A percentile compares a stretch with the other conserved stretches of the same genome.
These are phyloP conservation scores for Orbilia ellipsospora DNA, from an alignment of 2,329 filamentous ascomycete species.

Conservation along the genomic window DNA sequence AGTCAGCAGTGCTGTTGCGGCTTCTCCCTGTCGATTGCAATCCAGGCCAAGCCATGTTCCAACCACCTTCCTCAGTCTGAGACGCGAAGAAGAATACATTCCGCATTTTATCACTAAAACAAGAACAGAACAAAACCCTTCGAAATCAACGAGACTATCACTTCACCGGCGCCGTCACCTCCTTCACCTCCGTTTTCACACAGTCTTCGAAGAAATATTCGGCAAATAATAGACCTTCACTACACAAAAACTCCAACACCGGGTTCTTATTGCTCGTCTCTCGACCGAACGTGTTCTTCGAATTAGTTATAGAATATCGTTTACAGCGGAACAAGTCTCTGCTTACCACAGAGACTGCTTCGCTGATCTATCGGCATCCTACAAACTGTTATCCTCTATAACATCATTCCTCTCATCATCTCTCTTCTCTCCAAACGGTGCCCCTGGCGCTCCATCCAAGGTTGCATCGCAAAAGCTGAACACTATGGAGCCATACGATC, in stretches of 20 bases:
- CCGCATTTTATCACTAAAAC: slow-evolving; percentile 27
- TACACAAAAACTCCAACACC: no score
- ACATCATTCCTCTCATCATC: slow-evolving; percentile 54
- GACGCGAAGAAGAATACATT: slow-evolving; percentile 49
- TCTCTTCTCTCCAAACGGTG: slow-evolving; percentile 53
- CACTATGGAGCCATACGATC: slow-evolving; percentile 52
- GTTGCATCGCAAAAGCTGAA: slow-evolving; percentile 31
- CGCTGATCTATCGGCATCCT: slow-evolving; percentile 35
- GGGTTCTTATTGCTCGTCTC: not conserved
- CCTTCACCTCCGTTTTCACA: not conserved
- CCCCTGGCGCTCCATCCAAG: slow-evolving; percentile 54
- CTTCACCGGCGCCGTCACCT: slow-evolving; percentile 1
- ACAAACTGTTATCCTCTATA: slow-evolving; percentile 55
- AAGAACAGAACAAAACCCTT: not conserved
- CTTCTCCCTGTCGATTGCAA: slow-evolving; percentile 29
- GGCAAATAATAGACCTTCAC: no score
- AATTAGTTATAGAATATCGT: slow-evolving; percentile 7
- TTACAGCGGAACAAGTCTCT: slow-evolving; percentile 50
- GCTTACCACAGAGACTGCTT: slow-evolving; percentile 49
- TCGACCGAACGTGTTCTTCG: slow-evolving; percentile 2
- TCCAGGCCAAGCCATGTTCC: slow-evolving; percentile 45
- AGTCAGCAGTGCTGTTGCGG: slow-evolving; percentile 7
- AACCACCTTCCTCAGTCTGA: slow-evolving; percentile 48
- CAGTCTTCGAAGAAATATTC: not conserved
- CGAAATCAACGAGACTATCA: slow-evolving; percentile 4